Evolutionary conservation across 1,139 yeast species (phyloP).

Genomic region (Yamadazyma taylorii): DNA sequence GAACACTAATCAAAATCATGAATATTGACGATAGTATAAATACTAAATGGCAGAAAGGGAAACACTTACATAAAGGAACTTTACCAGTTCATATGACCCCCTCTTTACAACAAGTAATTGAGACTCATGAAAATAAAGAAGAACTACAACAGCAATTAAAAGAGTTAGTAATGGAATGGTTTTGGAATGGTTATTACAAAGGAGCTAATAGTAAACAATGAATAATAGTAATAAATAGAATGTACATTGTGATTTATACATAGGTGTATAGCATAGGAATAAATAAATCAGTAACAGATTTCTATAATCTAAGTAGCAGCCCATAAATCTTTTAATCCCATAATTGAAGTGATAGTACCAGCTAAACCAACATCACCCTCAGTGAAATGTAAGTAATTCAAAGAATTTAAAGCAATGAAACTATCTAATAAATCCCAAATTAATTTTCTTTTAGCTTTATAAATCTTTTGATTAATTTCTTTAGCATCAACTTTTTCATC

Average conservation of each 20-base stretch:
- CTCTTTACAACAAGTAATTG: slow-evolving; percentile 16
- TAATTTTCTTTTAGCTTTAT: slow-evolving; percentile 59
- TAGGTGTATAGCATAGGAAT: neutral
- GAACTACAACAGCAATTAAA: slow-evolving; percentile 25
- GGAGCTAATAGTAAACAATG: slow-evolving; percentile 15
- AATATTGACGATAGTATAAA: slow-evolving; percentile 9
- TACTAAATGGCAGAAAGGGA: slow-evolving; percentile 9
- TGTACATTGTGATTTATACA: neutral
- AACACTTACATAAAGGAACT: slow-evolving; percentile 7
- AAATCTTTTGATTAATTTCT: slow-evolving; percentile 33
- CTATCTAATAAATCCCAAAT: slow-evolving; percentile 79
- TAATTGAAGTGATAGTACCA: slow-evolving; percentile 76
- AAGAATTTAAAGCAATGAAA: slow-evolving; percentile 71
- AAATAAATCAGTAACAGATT: too few species aligned
- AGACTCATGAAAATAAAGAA: slow-evolving; percentile 13
- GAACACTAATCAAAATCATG: slow-evolving; percentile 7
- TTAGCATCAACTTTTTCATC: slow-evolving; percentile 36
- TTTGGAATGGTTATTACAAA: slow-evolving; percentile 36
- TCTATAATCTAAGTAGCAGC: slow-evolving; percentile 17
- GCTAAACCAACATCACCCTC: slow-evolving; percentile 86
- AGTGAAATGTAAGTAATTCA: slow-evolving; percentile 59
- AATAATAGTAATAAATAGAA: slow-evolving; percentile 5
- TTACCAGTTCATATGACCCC: slow-evolving; percentile 11
- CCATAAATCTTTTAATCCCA: slow-evolving; percentile 82
- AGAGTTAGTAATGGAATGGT: slow-evolving; percentile 27